Conservation (phyloP, 2,329 filamentous ascomycete genomes). For the Paecilomyces niveus region DNA sequence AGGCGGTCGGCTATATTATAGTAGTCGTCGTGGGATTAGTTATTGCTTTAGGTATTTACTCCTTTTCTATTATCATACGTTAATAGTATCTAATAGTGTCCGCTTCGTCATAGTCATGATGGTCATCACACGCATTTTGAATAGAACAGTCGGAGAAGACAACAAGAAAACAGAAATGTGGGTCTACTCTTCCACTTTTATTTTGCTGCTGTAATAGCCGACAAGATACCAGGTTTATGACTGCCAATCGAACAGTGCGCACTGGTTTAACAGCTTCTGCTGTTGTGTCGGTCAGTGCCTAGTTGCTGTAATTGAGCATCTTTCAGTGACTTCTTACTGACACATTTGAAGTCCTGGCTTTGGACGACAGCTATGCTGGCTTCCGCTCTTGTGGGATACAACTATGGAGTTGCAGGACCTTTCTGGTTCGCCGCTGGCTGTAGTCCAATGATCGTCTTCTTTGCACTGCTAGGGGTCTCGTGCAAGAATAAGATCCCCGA, state of each 20-base stretch:
- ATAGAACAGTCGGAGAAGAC: conserved; percentile 44
- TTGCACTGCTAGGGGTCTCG: conserved; percentile 45
- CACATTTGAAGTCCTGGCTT: conserved; percentile 39
- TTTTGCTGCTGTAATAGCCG: background rate
- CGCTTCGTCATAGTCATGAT: conserved; percentile 35
- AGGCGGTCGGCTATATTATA: conserved; percentile 37
- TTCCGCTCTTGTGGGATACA: conserved; percentile 46
- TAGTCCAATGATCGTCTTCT: conserved; percentile 51
- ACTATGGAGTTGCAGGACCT: conserved; percentile 48
- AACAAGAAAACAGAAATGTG: conserved; percentile 49
- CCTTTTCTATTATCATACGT: background rate
- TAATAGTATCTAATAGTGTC: background rate
- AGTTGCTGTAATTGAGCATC: background rate
- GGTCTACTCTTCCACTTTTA: background rate
- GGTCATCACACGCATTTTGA: conserved; percentile 40
- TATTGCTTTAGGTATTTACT: conserved; percentile 29
- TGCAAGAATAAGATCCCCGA: conserved; percentile 48
- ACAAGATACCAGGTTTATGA: conserved; percentile 40
- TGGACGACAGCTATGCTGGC: conserved; percentile 49
- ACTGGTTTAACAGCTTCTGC: conserved; percentile 48
- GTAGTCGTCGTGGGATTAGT: conserved; percentile 36
- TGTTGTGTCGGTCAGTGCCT: conserved; percentile 40
- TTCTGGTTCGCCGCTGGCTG: conserved; percentile 54
- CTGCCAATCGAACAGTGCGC: conserved; percentile 45
- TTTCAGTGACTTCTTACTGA: background rate